These are phyloP conservation scores for Fabrea salina DNA, from an alignment of 169 alveolate species.

Conservation along the genomic window DNA sequence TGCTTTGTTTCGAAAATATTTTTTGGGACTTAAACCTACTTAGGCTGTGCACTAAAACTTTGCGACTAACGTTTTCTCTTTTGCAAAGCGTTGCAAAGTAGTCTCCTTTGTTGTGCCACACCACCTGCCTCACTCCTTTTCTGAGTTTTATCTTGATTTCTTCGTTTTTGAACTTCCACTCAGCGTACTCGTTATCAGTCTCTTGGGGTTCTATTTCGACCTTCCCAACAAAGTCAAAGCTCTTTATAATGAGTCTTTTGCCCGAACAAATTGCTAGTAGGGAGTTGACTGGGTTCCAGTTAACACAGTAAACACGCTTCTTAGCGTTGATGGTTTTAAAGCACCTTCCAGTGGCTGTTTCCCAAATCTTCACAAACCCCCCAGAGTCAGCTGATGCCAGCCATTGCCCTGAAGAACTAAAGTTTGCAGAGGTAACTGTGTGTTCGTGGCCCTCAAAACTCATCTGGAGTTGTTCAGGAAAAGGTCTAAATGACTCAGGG, in stretches of 20 bases:
- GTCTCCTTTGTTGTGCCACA: slow-evolving; percentile 86
- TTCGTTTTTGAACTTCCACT: slow-evolving; percentile 12
- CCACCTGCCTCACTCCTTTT: slow-evolving; percentile 54
- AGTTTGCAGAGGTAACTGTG: slow-evolving; percentile 67
- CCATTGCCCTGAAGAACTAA: slow-evolving; percentile 64
- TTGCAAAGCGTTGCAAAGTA: slow-evolving; percentile 81
- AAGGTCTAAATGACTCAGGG: slow-evolving; percentile 86
- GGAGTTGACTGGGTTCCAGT: slow-evolving; percentile 44
- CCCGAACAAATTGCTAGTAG: slow-evolving; percentile 18
- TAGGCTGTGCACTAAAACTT: slow-evolving; percentile 81
- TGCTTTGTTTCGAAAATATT: slow-evolving; percentile 76
- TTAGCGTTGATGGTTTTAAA: slow-evolving; percentile 53
- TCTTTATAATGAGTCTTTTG: not conserved
- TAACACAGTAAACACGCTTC: slow-evolving; percentile 44
- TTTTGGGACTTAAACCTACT: slow-evolving; percentile 75
- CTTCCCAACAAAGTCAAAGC: slow-evolving; percentile 38
- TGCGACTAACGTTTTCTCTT: slow-evolving; percentile 61
- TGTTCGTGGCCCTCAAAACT: slow-evolving; percentile 75
- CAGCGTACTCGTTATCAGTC: not conserved
- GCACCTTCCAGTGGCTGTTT: slow-evolving; percentile 58
- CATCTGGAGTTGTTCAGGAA: slow-evolving; percentile 79
- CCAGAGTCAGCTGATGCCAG: slow-evolving; percentile 79
- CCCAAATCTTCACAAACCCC: slow-evolving; percentile 67
- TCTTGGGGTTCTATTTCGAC: not conserved
- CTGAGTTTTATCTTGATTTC: slow-evolving; percentile 50